A percentile compares a stretch with the other conserved stretches of the same genome.
These are phyloP conservation scores for Aspergillus ochraceus DNA, from an alignment of 2,329 filamentous ascomycete species.

Conservation along the genomic window DNA sequence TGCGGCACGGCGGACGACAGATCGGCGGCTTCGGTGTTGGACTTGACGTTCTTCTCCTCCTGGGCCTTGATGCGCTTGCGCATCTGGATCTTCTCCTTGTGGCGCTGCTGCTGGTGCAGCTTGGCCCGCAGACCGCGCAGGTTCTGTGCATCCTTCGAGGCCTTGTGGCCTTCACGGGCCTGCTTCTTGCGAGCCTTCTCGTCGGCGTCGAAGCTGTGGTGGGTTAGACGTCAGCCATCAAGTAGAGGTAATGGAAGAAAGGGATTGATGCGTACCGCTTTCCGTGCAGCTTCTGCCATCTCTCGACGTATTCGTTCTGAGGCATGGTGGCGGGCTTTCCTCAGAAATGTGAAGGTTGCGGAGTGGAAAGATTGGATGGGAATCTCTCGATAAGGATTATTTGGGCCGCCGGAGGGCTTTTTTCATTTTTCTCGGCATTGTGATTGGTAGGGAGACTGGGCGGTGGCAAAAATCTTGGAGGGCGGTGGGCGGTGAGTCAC, in stretches of 20 bases:
- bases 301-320: conserved; percentile 66
- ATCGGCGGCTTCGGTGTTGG: conserved; percentile 67
- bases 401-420: background rate
- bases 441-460: background rate
- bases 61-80: conserved; percentile 90
- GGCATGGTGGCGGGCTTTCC: conserved; percentile 22
- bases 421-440: background rate
- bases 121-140: conserved; percentile 89
- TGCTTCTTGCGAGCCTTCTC: conserved; percentile 83
- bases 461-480: background rate
- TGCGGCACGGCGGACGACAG: conserved; percentile 79
- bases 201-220: conserved; percentile 71
- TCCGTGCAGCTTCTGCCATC: conserved; percentile 68
- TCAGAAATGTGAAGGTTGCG: background rate
- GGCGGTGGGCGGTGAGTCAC: background rate
- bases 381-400: background rate
- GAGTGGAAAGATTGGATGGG: background rate
- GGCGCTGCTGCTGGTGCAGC: conserved; percentile 86
- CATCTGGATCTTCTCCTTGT: conserved; percentile 98
- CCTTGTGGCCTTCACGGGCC: conserved; percentile 86
- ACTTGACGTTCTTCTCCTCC: conserved; percentile 95
- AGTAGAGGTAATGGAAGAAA: background rate
- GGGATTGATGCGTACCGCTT: conserved; percentile 38
- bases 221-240: conserved; percentile 21
- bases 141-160: conserved; percentile 88